Base-by-base conservation (phyloP, 495 filamentous ascomycete species). In the Diplogelasinospora grovesii region DNA sequence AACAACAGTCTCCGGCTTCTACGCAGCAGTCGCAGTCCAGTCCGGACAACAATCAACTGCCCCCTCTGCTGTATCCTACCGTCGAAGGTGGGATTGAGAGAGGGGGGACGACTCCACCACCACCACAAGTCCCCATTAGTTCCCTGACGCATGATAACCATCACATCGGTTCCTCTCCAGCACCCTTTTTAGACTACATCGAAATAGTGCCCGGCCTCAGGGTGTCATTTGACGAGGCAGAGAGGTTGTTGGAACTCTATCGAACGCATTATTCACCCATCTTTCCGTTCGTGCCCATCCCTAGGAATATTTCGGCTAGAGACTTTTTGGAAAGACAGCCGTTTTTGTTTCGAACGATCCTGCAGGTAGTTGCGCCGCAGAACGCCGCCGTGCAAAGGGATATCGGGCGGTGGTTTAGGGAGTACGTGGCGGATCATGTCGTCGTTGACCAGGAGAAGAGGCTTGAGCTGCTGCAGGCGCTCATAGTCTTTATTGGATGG, bases 201-300 rank as follows among this genome's bases (percentile, higher is more conserved):
- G 48, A 58, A 7, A 45, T 58, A 13, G 22, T 48, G 1, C 52
- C 54, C 2, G 46, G 41, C 9, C 35, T 58, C 23, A 24, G 24
- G 11, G 24, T 58, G 7, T 31, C 45, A 7, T 21, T 43, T 16
- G 9, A 41, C 8, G 47, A 60, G 21, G 53, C 45, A 6, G 36
- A 48, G 2, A 22, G 24, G 0, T 29, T 35, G 14, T 28, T 55
- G 5, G 20, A 50, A 11, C n/a, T 48, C 9, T 60, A 58, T 25
- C 44, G 52, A 8, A 22, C 41, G 2, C 33, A 43, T 5, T 51
- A 43, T 15, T 39, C 39, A n/a, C 48, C 54, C 10, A 27, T 39
- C 18, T 58, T 47, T 22, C 57, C 57, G 2, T 60, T 60, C 28
- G 52, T 58, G 13, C 42, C 49, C 3, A 29, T 60, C 5, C 18